These are phyloP conservation scores for Quercus phellos DNA, from an alignment of 331 rosid species.

Conservation along the genomic window DNA sequence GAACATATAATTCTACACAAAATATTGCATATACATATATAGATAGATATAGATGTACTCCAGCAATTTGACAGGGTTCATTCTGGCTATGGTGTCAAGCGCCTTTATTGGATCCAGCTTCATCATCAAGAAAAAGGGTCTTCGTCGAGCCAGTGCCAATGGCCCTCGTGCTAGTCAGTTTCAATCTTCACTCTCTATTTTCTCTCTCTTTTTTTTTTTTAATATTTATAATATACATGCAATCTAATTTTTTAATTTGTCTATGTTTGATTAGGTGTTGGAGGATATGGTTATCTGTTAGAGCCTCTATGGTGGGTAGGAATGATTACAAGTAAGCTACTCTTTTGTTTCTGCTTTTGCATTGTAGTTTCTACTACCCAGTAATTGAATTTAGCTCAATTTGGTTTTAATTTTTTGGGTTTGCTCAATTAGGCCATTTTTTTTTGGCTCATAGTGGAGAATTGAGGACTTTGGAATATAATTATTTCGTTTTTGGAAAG, in stretches of 20 bases:
- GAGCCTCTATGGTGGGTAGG: constrained; percentile 75
- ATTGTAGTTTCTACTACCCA: not conserved
- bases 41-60: constrained; percentile 42
- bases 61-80: constrained; percentile 59
- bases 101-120: constrained; percentile 87
- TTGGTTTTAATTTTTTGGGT: not conserved
- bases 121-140: constrained; percentile 91
- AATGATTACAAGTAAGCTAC: constrained; percentile 66
- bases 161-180: constrained; percentile 59
- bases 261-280: constrained; percentile 38
- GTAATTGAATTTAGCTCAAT: not conserved
- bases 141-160: constrained; percentile 47
- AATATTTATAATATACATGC: not conserved
- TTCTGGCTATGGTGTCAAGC: constrained; percentile 70
- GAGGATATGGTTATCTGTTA: constrained; percentile 87
- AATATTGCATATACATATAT: not conserved
- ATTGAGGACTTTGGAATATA: too few species aligned
- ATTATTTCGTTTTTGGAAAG: too few species aligned
- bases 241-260: not conserved
- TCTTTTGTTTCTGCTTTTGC: not conserved
- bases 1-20: not conserved
- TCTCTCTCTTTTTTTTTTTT: not conserved
- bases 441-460: too few species aligned
- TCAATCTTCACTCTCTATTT: not conserved
- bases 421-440: not conserved